phyloP scores from a whole-genome alignment of 768 basidiomycete genomes.

The Clitopilus passeckerianus region DNA sequence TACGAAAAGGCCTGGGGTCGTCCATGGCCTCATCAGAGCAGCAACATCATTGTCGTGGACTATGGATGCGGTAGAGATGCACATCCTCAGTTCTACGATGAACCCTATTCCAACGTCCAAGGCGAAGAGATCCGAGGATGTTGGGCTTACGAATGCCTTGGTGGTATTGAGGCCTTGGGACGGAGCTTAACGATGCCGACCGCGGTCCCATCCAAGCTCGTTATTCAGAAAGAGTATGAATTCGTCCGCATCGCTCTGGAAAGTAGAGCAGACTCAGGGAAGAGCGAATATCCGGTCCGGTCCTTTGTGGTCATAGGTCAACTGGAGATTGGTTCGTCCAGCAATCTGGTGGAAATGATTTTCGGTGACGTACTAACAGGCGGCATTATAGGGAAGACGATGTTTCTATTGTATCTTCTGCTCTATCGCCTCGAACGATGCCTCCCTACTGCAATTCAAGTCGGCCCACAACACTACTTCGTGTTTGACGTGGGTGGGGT shows the following conservation, averaged over 20 bases:
- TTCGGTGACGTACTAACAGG: background rate
- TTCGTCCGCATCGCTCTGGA: background rate
- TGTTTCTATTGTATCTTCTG: background rate
- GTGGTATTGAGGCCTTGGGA: background rate
- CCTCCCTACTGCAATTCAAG: background rate
- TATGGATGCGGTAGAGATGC: too few relatives aligned
- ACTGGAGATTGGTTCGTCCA: background rate
- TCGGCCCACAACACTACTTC: background rate
- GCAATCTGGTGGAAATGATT: background rate
- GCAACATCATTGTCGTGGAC: too few relatives aligned
- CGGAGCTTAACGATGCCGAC: background rate
- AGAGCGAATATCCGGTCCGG: too few relatives aligned
- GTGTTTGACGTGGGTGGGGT: background rate
- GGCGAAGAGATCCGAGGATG: too few relatives aligned
- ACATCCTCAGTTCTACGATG: too few relatives aligned
- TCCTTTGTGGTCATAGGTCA: background rate
- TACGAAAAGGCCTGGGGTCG: background rate
- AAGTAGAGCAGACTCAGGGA: background rate
- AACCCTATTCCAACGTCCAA: too few relatives aligned
- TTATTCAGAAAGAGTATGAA: background rate
- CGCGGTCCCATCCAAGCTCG: background rate
- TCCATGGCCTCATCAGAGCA: background rate
- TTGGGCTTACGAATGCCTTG: background rate
- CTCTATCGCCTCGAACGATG: background rate
- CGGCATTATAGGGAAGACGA: background rate